Base-by-base conservation (phyloP, 1,139 yeast genomes). In the Hansenula lynferdii region DNA sequence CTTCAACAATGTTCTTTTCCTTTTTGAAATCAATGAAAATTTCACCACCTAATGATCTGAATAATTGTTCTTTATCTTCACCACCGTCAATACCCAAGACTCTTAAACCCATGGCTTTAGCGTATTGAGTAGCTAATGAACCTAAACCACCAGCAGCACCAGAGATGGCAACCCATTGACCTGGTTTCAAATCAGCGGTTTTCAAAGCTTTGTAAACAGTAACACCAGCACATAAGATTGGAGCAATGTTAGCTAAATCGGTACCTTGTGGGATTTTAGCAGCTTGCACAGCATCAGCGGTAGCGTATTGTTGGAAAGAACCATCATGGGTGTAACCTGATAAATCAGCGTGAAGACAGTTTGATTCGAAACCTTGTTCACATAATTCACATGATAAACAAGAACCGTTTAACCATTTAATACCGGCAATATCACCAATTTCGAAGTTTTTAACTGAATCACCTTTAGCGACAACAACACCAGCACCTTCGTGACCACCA, bases 141-240 rank as follows among this genome's bases (percentile, higher is more conserved):
- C 90, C 90, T 56, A 82, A 71, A 47, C 89, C 89, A 64, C 90
- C 89, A 54, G 76, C 85, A 37, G 87, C 89, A 66, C 89, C 90
- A 31, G 85, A 78, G 44, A 82, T 68, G 42, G 85, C 83, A 47
- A 81, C 85, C 86, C 86, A 81, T 60, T 81, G 76, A 49, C 89
- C 89, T 33, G 87, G 77, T 46, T 61, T 51, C 45, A 75, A 62
- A 49, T 71, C 70, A 40, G 87, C 84, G 31, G 84, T 79, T 67
- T 82, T 82, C 57, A 82, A 67, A 19, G 89, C 89, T 63, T 81
- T 81, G 74, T 80, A 82, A 37, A 80, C 89, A 30, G 89, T 82
- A 55, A 82, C 77, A 68, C 90, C 90, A 21, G 89, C 90, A 74
- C 90, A 82, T 55, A 82, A 69, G 46, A 82, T 77, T 51, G 90